Evolutionary conservation across 176 grass and related monocot genomes (phyloP).

Genomic region (Cenchrus purpureus): DNA sequence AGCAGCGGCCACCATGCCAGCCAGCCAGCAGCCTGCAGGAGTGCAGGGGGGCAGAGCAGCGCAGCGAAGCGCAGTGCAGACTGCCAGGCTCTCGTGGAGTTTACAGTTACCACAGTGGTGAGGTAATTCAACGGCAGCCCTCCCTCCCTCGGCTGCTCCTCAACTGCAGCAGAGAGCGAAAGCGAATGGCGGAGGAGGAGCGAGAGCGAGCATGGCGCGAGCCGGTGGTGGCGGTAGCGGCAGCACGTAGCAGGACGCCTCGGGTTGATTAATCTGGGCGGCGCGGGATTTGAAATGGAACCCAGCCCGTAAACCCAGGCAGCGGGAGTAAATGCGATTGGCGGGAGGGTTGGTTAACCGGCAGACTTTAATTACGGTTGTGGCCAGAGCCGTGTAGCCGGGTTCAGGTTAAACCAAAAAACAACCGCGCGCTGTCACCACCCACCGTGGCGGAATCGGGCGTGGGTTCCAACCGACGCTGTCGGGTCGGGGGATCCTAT

Average conservation of each 20-base stretch:
- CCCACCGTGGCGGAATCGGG: conserved; percentile 37
- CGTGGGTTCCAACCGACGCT: conserved; percentile 52
- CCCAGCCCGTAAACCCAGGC: conserved; percentile 37
- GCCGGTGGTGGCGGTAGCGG: no score
- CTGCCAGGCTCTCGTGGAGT: conserved; percentile 7
- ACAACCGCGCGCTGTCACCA: conserved; percentile 9
- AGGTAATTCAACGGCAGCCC: background rate
- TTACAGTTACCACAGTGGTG: background rate
- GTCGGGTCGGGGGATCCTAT: conserved; percentile 56
- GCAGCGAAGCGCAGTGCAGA: background rate
- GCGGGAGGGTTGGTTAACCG: conserved; percentile 19
- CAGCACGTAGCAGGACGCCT: background rate
- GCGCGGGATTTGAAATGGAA: conserved; percentile 49
- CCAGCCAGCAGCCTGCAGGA: conserved; percentile 17
- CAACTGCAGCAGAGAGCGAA: background rate
- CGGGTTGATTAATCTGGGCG: conserved; percentile 44
- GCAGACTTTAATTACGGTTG: conserved; percentile 34
- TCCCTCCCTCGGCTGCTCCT: background rate
- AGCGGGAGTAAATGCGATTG: conserved; percentile 36
- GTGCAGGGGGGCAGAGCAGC: background rate
- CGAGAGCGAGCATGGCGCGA: no score
- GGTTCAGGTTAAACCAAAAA: background rate
- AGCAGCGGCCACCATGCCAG: conserved; percentile 29
- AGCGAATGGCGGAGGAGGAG: background rate
- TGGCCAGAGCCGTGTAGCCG: background rate